These are phyloP conservation scores for Cryptococcus depauperatus DNA, from an alignment of 1,284 basidiomycete species.

Conservation along the genomic window DNA sequence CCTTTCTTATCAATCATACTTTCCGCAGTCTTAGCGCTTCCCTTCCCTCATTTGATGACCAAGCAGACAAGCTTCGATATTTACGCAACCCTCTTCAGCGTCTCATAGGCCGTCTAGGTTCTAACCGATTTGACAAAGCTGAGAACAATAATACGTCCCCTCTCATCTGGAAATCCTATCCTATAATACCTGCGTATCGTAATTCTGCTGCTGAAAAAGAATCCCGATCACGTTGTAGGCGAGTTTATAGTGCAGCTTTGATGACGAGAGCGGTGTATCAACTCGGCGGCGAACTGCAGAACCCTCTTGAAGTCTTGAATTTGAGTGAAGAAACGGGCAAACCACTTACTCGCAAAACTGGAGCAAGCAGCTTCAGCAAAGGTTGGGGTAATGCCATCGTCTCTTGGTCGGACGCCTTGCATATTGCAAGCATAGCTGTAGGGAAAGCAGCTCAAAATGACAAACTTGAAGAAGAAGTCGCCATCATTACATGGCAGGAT, in stretches of 20 bases:
- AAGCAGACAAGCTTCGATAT: constrained; percentile 2
- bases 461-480: neutral
- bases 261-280: constrained; percentile 61
- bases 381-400: constrained; percentile 53
- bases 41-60: constrained; percentile 12
- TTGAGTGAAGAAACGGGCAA: constrained; percentile 21
- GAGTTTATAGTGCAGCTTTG: constrained; percentile 31
- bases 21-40: constrained; percentile 10
- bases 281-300: constrained; percentile 59
- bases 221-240: constrained; percentile 55
- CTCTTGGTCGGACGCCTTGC: constrained; percentile 24
- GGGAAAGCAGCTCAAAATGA: constrained; percentile 10
- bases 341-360: constrained; percentile 14
- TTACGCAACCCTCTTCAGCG: constrained; percentile 9
- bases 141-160: constrained; percentile 4
- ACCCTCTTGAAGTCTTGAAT: constrained; percentile 27
- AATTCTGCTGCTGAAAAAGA: constrained; percentile 53
- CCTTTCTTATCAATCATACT: neutral
- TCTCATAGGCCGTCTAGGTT: constrained; percentile 7
- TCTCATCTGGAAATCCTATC: constrained; percentile 49
- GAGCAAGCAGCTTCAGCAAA: constrained; percentile 54
- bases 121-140: neutral
- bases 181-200: constrained; percentile 60
- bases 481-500: constrained; percentile 20
- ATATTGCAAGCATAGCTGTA: constrained; percentile 22